phyloP scores from a whole-genome alignment of 192 early-diverging fungal genomes.

The Backusella westeae region DNA sequence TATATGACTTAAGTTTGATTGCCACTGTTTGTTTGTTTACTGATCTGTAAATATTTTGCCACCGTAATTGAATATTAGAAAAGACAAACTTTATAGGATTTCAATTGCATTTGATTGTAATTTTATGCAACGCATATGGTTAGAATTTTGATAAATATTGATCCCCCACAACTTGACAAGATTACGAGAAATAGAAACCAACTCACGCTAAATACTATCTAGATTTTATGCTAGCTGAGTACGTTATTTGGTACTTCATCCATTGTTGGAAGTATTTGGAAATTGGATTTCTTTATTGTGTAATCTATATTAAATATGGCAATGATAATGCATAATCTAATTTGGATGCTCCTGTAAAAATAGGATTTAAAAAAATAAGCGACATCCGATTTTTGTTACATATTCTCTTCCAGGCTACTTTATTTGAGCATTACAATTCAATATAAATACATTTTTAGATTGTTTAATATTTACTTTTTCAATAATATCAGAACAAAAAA shows the following conservation, averaged over 20 bases:
- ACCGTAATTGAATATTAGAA: not conserved
- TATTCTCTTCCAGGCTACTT: no score
- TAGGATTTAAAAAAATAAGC: not conserved
- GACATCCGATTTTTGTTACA: not conserved
- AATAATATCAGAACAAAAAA: not conserved
- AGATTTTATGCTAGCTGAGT: not conserved
- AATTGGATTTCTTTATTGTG: not conserved
- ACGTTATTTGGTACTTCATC: not conserved
- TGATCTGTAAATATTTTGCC: not conserved
- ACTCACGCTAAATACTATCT: not conserved
- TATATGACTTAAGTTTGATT: no score
- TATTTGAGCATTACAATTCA: no score
- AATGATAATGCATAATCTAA: not conserved
- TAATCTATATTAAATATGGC: no score
- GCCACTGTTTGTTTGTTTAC: not conserved
- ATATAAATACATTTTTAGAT: not conserved
- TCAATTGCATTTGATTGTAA: not conserved
- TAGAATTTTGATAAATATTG: not conserved
- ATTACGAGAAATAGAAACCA: not conserved
- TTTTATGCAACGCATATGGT: not conserved
- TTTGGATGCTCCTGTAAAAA: not conserved
- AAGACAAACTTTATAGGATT: not conserved
- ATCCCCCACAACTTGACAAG: not conserved
- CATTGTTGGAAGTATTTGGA: not conserved
- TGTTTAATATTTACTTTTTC: not conserved